Base-by-base conservation (phyloP, 768 basidiomycete genomes). In the Cystofilobasidium macerans region DNA sequence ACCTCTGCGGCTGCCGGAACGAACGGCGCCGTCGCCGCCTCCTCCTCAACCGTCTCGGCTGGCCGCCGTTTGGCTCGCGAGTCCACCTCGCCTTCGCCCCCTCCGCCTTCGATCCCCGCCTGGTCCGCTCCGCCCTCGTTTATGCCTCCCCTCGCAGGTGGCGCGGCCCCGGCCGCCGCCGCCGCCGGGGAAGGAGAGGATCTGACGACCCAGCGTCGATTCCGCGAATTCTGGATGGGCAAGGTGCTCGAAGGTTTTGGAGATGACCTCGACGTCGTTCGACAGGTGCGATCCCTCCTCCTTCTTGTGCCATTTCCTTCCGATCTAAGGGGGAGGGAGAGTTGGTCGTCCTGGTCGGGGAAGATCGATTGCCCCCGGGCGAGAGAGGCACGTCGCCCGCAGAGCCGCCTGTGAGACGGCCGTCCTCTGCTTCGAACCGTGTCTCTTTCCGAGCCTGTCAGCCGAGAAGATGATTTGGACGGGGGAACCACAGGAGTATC, bases 201-300 rank as follows among this genome's bases (percentile, higher is more conserved):
- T 67, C 77, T 80, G 51, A 72, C 74, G 11, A 73, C 89, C 72
- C 85, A 83, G 71, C 82, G 82, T 38, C 82, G 79, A 51, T 91
- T 91, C 74, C 78, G 85, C 63, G 85, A 85, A 74, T 90, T 91
- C 72, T 91, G 89, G 89, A 89, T 91, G 88, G 77, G 83, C 2
- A 83, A 85, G 0, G 81, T 90, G 9, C 86, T 84, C 1, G 87
- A 89, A 73, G 88, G 83, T 14, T 92, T 91, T 76, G 82, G 82
- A 69, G 85, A 86, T 54, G 89, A 91, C 74, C 78, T 91, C n/a
- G 87, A 89, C 71, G 81, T 84, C 71, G 85, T 91, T 71, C 83
- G 85, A 36, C 87, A 89, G 81, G 89, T 87, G 61, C 43, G 81
- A 16, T n/a, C 48, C 18, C 18, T 69, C 16, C 28, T n/a, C 13